Conservation (phyloP, 352 stramenopile genomes). For the Phytophthora pistaciae region DNA sequence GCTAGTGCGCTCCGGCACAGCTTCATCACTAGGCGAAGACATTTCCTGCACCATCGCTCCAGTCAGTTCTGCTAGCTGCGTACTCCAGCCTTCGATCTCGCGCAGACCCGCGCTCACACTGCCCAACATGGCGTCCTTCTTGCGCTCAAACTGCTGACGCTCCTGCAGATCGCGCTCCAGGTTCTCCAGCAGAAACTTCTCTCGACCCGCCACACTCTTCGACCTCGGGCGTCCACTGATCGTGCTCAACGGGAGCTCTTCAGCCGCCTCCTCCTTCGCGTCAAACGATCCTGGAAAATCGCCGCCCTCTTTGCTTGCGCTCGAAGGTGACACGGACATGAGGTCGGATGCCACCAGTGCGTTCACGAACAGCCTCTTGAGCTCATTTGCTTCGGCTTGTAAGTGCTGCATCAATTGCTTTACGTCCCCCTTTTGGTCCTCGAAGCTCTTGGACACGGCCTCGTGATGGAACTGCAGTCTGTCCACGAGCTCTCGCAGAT, state of each 20-base stretch:
- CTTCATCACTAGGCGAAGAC: slow-evolving; percentile 17
- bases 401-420: slow-evolving; percentile 70
- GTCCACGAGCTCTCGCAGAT: slow-evolving; percentile 79
- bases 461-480: slow-evolving; percentile 85
- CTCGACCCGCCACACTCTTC: slow-evolving; percentile 31
- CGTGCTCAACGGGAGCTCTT: slow-evolving; percentile 21
- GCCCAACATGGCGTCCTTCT: slow-evolving; percentile 26
- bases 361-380: slow-evolving; percentile 76
- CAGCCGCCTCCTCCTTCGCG: slow-evolving; percentile 2
- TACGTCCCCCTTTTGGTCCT: slow-evolving; percentile 76
- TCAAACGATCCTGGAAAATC: not conserved
- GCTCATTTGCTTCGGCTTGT: slow-evolving; percentile 68
- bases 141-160: slow-evolving; percentile 34
- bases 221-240: slow-evolving; percentile 36
- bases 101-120: slow-evolving; percentile 33
- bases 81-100: slow-evolving; percentile 54
- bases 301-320: not conserved
- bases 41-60: slow-evolving; percentile 49
- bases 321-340: slow-evolving; percentile 2
- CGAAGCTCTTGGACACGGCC: slow-evolving; percentile 73
- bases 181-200: slow-evolving; percentile 55
- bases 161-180: slow-evolving; percentile 51
- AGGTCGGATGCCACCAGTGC: slow-evolving; percentile 50
- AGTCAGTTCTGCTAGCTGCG: slow-evolving; percentile 36
- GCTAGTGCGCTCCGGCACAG: slow-evolving; percentile 25